These are phyloP conservation scores for Gremmenia infestans DNA, from an alignment of 2,329 filamentous ascomycete genomes.

Conservation along the genomic window DNA sequence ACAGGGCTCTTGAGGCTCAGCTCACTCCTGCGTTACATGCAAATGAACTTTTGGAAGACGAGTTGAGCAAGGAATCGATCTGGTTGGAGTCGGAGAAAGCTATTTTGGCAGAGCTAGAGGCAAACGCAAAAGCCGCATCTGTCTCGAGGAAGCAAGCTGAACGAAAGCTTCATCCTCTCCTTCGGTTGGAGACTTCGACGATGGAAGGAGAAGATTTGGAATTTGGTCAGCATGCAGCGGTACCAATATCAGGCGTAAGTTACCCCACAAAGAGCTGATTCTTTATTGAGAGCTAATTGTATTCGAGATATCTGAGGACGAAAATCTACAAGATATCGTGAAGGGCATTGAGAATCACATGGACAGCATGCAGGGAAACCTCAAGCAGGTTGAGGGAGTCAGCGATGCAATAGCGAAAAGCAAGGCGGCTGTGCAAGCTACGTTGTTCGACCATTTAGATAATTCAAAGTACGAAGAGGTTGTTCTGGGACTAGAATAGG, in stretches of 20 bases:
- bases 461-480: constrained; percentile 28
- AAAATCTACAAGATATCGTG: constrained; percentile 24
- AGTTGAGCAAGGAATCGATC: constrained; percentile 51
- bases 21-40: constrained; percentile 60
- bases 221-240: neutral
- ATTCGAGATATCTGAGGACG: constrained; percentile 22
- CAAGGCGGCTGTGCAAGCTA: constrained; percentile 29
- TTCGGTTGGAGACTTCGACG: constrained; percentile 17
- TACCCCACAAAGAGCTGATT: neutral
- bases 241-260: constrained; percentile 20
- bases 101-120: constrained; percentile 45
- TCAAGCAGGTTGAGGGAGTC: constrained; percentile 29
- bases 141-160: constrained; percentile 43
- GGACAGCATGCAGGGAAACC: constrained; percentile 30
- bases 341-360: constrained; percentile 29
- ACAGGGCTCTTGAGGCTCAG: constrained; percentile 49
- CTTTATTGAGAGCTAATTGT: constrained; percentile 12
- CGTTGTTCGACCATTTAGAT: constrained; percentile 28
- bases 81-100: constrained; percentile 53
- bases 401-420: constrained; percentile 26
- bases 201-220: constrained; percentile 15
- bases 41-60: constrained; percentile 53
- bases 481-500: constrained; percentile 24
- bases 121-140: constrained; percentile 51
- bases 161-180: constrained; percentile 29